A percentile compares a stretch with the other conserved stretches of the same genome.
Conservation (phyloP, 2,329 filamentous ascomycete species). For the Alternaria triticimaculans region DNA sequence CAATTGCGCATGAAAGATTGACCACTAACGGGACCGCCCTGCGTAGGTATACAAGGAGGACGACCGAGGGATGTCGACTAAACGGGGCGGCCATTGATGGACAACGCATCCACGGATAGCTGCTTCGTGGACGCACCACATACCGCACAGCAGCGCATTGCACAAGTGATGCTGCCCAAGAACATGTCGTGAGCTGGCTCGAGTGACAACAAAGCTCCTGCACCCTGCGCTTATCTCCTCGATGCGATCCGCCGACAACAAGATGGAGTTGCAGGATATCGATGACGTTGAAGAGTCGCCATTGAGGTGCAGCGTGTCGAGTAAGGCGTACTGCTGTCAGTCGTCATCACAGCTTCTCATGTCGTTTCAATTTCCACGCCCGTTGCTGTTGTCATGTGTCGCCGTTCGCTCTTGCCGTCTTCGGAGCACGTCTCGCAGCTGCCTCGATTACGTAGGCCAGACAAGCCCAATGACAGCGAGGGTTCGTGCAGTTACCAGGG, state of each 20-base stretch:
- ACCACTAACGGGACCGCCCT: neutral
- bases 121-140: slow-evolving; percentile 21
- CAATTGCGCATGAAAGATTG: neutral
- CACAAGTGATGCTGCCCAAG: slow-evolving; percentile 23
- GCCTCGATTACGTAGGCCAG: slow-evolving; percentile 12
- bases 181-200: slow-evolving; percentile 13
- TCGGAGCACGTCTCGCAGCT: slow-evolving; percentile 3
- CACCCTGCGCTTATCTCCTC: slow-evolving; percentile 35
- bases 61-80: neutral
- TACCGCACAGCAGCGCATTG: slow-evolving; percentile 26
- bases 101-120: slow-evolving; percentile 25
- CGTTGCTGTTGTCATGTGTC: neutral
- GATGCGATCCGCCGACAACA: neutral
- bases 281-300: neutral
- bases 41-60: neutral
- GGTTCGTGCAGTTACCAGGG: slow-evolving; percentile 12
- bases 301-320: slow-evolving; percentile 5
- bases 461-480: slow-evolving; percentile 7
- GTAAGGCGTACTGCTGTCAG: slow-evolving; percentile 15
- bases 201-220: slow-evolving; percentile 14
- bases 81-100: slow-evolving; percentile 2
- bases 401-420: neutral
- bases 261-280: neutral
- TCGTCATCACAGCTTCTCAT: slow-evolving; percentile 16
- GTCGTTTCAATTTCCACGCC: neutral